phyloP scores from a whole-genome alignment of 108 stramenopile genomes.

The Cyclotella distinguenda region DNA sequence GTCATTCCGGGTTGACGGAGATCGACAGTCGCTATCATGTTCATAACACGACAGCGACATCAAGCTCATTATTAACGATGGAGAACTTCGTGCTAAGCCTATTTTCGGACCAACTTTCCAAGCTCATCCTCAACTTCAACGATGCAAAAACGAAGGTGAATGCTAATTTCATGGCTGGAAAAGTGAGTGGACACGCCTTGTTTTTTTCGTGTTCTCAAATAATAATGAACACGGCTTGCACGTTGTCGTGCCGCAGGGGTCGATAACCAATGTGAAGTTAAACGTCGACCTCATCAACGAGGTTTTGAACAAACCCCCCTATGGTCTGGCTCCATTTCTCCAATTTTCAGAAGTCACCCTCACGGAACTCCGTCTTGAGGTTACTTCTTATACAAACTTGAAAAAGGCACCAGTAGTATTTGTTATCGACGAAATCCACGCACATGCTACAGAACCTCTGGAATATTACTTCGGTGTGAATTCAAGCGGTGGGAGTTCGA shows the following conservation, averaged over 20 bases:
- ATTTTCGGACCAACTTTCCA: constrained; percentile 79
- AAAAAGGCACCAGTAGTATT: constrained; percentile 79
- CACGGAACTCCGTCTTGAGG: constrained; percentile 65
- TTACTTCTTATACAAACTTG: constrained; percentile 74
- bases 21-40: too few species aligned
- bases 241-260: constrained; percentile 54
- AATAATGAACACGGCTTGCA: neutral
- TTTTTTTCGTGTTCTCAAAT: neutral
- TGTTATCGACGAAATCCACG: constrained; percentile 66
- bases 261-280: constrained; percentile 62
- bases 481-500: constrained; percentile 15
- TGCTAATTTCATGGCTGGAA: constrained; percentile 77
- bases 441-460: constrained; percentile 54
- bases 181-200: constrained; percentile 10
- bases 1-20: too few species aligned
- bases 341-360: constrained; percentile 63
- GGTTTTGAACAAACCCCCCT: constrained; percentile 28
- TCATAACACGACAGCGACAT: too few species aligned
- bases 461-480: constrained; percentile 33
- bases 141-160: constrained; percentile 75
- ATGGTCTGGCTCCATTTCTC: constrained; percentile 50
- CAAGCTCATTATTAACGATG: too few species aligned
- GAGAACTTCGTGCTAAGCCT: constrained; percentile 75
- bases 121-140: constrained; percentile 74
- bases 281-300: constrained; percentile 71